Evolutionary conservation across 768 basidiomycete genomes (phyloP), one percentile per base, ranked within the genome.

Genomic region (Termitomyces titanicus): DNA sequence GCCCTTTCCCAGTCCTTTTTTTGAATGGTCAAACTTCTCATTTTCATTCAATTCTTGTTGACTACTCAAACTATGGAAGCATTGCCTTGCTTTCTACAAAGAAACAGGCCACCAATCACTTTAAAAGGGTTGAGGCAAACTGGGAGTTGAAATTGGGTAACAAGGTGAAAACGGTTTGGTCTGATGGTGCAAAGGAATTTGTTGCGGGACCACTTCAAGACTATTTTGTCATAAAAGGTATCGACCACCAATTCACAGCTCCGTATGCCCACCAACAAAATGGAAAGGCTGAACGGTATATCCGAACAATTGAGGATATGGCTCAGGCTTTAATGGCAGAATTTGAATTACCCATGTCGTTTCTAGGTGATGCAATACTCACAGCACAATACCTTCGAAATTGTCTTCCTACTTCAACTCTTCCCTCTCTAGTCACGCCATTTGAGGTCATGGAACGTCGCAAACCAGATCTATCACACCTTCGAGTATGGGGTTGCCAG

Each of bases 191-290:
- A 5, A 20, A 37, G 20, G 48, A 50, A 5, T 50, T 50, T 27
- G 5, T 51, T 29, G 39, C 1, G 7, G 50, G 50, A 5, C 25
- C 39, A 2, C 18, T 51, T 0, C n/a, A 39, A 0, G 18, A 40
- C 25, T 39, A 51, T 11, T 2, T 51, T 1, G 31, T 40, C n/a
- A 7, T 3, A 2, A 40, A 24, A 11, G 50, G 50, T 31, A 51
- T 51, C 11, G 15, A 27, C 3, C 27, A 37, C 7, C 50, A 51
- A 18, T 13, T 10, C 3, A 42, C 29, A 0, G 39, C 40, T 0
- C 20, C 40, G 0, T 71, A 72, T 56, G 63, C 68, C 0, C 70
- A 72, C 40, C 62, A 64, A 5, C 70, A 72, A 58, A 72, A 72
- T 55, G 64, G 71, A 0, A 67, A 66, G 38, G 63, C 60, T 3